Base-by-base conservation (phyloP, 257 asterid genomes). In the Rubia yunnanensis region DNA sequence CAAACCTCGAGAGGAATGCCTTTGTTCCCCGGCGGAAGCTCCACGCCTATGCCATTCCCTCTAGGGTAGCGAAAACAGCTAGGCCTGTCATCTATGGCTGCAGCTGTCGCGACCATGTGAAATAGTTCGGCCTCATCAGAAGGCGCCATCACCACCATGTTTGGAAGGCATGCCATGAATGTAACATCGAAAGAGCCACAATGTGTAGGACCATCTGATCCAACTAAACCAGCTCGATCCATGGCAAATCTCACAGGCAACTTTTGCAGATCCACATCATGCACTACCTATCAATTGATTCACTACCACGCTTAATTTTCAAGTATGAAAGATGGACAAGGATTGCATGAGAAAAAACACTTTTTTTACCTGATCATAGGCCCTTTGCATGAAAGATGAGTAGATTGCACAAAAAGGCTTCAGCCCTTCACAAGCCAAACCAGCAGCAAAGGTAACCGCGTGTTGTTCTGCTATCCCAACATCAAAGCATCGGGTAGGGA, bases 81-180 rank as follows among this genome's bases (percentile, higher is more conserved):
- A 11, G 97, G 99, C 44, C 96, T 77, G 70, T 92, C 97, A 10
- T 92, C 95, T 64, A 92, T 86, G 64, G 96, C 95, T 44, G 95
- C 96, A 27, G 97, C 94, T 53, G 97, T 92, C 23, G 99, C 99
- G 52, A 92, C 94, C 97, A 89, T 89, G 85, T 92, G 96, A 76
- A 89, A 82, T 34, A 92, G 81, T 72, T 92, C 96, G 0, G 87
- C 92, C 81, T 89, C 97, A 60, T 92, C 96, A 0, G 97, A 79
- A 67, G 96, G 99, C 63, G 99, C 97, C 96, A 92, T 92, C 53
- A 92, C 99, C 52, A 92, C 95, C 99, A 92, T 89, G 82, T 92
- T 92, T n/a, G 99, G 98, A 53, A 92, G 95, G 79, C 97, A 92
- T 1, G 97, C 95, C 96, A 92, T 89, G 72, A 63, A 92, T 17